Percentiles rank a stretch among this genome's conserved stretches.
Evolutionary conservation across 2,329 filamentous ascomycete species (phyloP).

Genomic region (Magnaporthiopsis incrustans): DNA sequence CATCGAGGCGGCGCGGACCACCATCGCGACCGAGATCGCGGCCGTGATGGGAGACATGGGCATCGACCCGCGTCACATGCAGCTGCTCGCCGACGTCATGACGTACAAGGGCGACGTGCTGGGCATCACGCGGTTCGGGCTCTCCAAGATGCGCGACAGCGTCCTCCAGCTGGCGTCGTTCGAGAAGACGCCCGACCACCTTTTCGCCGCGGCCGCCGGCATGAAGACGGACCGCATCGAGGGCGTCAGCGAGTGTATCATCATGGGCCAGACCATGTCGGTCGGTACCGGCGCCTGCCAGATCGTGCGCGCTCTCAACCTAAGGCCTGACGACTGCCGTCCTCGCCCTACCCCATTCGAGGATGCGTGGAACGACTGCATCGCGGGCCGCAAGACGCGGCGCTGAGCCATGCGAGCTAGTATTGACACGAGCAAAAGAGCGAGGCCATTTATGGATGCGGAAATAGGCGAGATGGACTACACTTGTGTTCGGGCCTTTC

Average conservation of each 20-base stretch:
- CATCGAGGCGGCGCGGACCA: slow-evolving; percentile 85
- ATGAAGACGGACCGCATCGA: slow-evolving; percentile 91
- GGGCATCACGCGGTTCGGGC: slow-evolving; percentile 91
- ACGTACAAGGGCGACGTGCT: slow-evolving; percentile 97
- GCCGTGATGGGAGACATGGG: slow-evolving; percentile 89
- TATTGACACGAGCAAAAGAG: neutral
- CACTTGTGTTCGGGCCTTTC: neutral
- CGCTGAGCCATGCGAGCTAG: neutral
- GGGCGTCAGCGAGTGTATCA: slow-evolving; percentile 93
- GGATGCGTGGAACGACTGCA: slow-evolving; percentile 46
- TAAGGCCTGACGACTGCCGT: slow-evolving; percentile 50
- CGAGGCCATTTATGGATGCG: neutral
- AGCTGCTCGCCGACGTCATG: slow-evolving; percentile 95
- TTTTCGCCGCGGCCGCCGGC: slow-evolving; percentile 87
- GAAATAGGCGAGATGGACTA: too few relatives aligned
- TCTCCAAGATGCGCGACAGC: slow-evolving; percentile 92
- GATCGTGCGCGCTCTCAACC: slow-evolving; percentile 69
- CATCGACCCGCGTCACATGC: slow-evolving; percentile 97
- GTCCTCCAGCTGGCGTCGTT: slow-evolving; percentile 93
- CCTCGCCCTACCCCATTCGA: slow-evolving; percentile 62
- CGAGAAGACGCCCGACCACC: slow-evolving; percentile 95
- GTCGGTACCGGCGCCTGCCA: slow-evolving; percentile 90
- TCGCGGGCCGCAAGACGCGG: slow-evolving; percentile 10
- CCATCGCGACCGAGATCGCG: slow-evolving; percentile 82
- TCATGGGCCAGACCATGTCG: slow-evolving; percentile 92